phyloP scores from a whole-genome alignment of 1,284 basidiomycete species.

The Cryptococcus neoformans region DNA sequence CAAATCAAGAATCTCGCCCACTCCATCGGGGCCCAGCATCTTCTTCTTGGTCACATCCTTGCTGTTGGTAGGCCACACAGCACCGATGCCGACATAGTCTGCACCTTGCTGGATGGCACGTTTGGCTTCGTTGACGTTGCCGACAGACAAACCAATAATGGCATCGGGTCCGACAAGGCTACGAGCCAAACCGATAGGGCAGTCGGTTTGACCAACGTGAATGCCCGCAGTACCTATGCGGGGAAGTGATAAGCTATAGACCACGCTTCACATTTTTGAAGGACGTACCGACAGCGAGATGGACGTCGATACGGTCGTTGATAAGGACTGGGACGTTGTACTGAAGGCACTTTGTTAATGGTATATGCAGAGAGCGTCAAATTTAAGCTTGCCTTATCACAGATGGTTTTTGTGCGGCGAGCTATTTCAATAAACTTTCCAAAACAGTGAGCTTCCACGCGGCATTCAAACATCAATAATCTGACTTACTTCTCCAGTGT shows the following conservation, averaged over 20 bases:
- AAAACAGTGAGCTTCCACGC: not conserved
- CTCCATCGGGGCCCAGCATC: conserved; percentile 61
- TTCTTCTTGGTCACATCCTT: conserved; percentile 61
- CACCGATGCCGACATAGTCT: conserved; percentile 85
- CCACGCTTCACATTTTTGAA: not conserved
- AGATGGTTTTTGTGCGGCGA: conserved; percentile 65
- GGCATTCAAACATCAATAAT: conserved; percentile 5
- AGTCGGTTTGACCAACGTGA: conserved; percentile 89
- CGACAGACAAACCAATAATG: conserved; percentile 80
- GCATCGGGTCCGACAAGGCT: conserved; percentile 64
- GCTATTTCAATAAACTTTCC: conserved; percentile 76
- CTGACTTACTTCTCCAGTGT: conserved; percentile 66
- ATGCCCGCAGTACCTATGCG: conserved; percentile 63
- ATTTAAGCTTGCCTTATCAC: conserved; percentile 55
- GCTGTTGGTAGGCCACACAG: conserved; percentile 69
- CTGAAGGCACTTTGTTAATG: conserved; percentile 21
- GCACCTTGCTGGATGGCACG: conserved; percentile 54
- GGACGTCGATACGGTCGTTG: conserved; percentile 88
- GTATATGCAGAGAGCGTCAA: not conserved
- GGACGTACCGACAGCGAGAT: conserved; percentile 60
- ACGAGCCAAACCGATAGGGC: conserved; percentile 69
- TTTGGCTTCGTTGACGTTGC: conserved; percentile 62
- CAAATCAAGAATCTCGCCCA: conserved; percentile 62
- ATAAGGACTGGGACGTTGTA: conserved; percentile 84
- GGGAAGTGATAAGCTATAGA: not conserved